Evolutionary conservation across 2,329 filamentous ascomycete species (phyloP), one percentile per base, ranked within the genome.

Genomic region (Colletotrichum zoysiae): DNA sequence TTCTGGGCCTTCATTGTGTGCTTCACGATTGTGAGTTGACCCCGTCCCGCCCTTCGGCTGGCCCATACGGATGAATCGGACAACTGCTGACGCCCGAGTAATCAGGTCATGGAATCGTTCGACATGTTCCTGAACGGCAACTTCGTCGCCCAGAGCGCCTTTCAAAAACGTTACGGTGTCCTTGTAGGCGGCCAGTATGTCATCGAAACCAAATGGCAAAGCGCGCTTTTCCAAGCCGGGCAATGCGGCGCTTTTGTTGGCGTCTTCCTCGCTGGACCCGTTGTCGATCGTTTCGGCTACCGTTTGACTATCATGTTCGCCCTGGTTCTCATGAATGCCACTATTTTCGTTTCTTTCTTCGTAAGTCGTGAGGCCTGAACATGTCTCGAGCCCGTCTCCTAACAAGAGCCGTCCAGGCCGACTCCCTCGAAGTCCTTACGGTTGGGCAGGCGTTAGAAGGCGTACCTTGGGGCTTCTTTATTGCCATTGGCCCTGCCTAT

Each of bases 401-500:
- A 60, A 80, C 40, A 1, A 16, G 23, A 3, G 14, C 76, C 53
- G 78, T 76, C 53, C 78, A 81, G 74, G 81, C 78, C 66, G 76
- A 80, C 73, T 84, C 81, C 9, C 79, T 85, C 0, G 53, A 77
- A 2, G 74, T 86, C 73, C 80, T 86, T 65, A 83, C 89, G 53
- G 82, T 83, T 1, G 81, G 85, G 30, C 88, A 91, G 80, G 81
- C 88, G 35, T 82, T 91, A 59, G 87, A 90, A 78, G 89, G 89
- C 74, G 75, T 91, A 20, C 88, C 84, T 0, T 91, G 89, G 89
- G 89, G 89, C 30, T 85, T 90, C 75, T 91, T 91, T 80, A 89
- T 90, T 74, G 87, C 88, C 76, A 89, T 89, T 78, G 84, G 88
- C 12, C 89, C 89, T 1, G 88, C 89, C 2, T 90, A 90, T 81